Conservation (phyloP, 352 stramenopile genomes). For the Globisporangium splendens region DNA sequence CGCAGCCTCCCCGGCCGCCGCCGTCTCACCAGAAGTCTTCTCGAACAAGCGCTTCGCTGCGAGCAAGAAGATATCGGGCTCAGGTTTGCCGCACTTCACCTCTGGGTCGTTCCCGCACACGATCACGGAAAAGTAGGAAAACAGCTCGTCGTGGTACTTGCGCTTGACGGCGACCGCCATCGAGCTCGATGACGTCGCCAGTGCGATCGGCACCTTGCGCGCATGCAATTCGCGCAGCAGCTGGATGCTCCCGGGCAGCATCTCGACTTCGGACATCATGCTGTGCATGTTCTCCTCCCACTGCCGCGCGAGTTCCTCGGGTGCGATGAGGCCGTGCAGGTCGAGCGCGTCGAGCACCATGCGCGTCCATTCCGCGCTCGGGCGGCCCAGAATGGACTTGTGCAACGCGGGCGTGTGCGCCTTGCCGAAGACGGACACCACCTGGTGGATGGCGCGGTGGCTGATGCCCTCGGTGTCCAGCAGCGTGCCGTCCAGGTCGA, state of each 20-base stretch:
- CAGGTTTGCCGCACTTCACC: conserved; percentile 67
- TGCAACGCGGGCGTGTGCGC: conserved; percentile 58
- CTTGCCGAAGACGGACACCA: conserved; percentile 52
- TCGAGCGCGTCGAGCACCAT: conserved; percentile 61
- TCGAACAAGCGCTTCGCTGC: conserved; percentile 53
- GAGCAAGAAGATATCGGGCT: conserved; percentile 77
- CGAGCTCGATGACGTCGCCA: conserved; percentile 70
- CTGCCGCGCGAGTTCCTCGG: conserved; percentile 53
- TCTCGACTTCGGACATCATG: conserved; percentile 48
- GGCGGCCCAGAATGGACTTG: conserved; percentile 72
- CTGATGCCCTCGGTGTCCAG: conserved; percentile 80
- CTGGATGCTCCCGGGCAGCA: conserved; percentile 52
- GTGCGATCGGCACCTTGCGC: conserved; percentile 51
- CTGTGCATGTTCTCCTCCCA: conserved; percentile 59
- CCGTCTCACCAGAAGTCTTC: conserved; percentile 14
- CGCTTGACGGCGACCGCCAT: conserved; percentile 66
- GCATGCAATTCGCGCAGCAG: conserved; percentile 43
- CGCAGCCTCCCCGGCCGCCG: conserved; percentile 16
- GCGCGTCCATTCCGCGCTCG: conserved; percentile 63
- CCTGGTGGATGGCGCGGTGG: conserved; percentile 48
- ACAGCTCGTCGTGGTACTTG: conserved; percentile 61
- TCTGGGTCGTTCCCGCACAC: conserved; percentile 74
- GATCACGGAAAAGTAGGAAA: conserved; percentile 69
- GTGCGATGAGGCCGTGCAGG: conserved; percentile 35
- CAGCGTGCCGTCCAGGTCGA: conserved; percentile 82